phyloP scores from a whole-genome alignment of 495 filamentous ascomycete genomes.

The Aspergillus cavernicola region DNA sequence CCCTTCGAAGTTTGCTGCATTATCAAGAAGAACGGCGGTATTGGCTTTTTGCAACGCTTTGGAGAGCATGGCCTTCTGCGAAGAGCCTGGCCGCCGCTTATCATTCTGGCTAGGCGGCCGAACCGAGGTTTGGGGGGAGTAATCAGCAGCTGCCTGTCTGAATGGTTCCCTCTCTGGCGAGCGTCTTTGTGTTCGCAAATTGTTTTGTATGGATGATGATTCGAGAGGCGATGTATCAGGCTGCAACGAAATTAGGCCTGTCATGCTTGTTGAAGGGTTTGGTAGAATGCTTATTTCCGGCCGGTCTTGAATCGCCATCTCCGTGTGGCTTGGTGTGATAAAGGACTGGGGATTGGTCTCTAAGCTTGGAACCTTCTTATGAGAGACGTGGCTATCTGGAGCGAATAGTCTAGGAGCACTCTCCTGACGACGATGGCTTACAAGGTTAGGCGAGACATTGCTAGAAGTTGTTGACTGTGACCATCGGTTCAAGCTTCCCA shows the following conservation, averaged over 20 bases:
- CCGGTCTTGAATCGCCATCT: background rate
- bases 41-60: constrained; percentile 93
- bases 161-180: background rate
- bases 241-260: background rate
- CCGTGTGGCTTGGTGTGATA: background rate
- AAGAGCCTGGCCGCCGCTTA: constrained; percentile 44
- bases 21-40: constrained; percentile 89
- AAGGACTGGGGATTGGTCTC: constrained; percentile 6
- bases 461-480: constrained; percentile 74
- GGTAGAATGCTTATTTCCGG: background rate
- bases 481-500: constrained; percentile 78
- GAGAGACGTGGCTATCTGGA: constrained; percentile 27
- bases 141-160: constrained; percentile 6
- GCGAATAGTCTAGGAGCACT: constrained; percentile 56
- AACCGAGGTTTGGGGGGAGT: background rate
- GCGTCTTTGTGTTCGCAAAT: constrained; percentile 12
- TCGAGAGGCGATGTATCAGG: background rate
- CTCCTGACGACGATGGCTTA: constrained; percentile 34
- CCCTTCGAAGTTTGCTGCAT: constrained; percentile 89
- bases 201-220: background rate
- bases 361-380: constrained; percentile 17
- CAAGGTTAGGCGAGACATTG: constrained; percentile 47
- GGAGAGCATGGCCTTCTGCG: constrained; percentile 89
- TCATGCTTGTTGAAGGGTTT: background rate
- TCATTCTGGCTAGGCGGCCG: constrained; percentile 18